These are phyloP conservation scores for Beta vulgaris DNA, from an alignment of 148 eudicot species.

Conservation along the genomic window DNA sequence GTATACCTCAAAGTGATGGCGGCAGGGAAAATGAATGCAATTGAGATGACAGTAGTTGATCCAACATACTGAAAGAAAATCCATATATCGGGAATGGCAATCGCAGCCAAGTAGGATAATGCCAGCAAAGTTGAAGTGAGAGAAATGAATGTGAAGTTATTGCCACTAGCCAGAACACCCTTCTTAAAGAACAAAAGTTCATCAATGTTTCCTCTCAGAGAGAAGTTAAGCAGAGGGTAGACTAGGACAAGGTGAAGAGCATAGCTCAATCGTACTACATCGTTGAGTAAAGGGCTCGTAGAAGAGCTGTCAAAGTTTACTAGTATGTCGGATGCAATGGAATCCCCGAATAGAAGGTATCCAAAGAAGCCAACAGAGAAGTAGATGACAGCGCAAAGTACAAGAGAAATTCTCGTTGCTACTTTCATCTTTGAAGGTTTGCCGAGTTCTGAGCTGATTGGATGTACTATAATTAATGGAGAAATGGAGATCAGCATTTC, in stretches of 20 bases:
- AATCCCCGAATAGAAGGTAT: slow-evolving; percentile 87
- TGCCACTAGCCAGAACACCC: slow-evolving; percentile 45
- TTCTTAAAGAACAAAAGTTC: slow-evolving; percentile 66
- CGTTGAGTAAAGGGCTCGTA: slow-evolving; percentile 53
- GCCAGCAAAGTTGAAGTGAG: slow-evolving; percentile 47
- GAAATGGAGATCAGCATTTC: not conserved
- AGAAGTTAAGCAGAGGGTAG: slow-evolving; percentile 79
- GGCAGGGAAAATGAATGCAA: slow-evolving; percentile 90
- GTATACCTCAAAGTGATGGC: slow-evolving; percentile 69
- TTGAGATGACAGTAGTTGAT: slow-evolving; percentile 70
- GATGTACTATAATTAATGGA: slow-evolving; percentile 61
- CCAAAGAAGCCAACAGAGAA: slow-evolving; percentile 75
- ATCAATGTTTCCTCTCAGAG: slow-evolving; percentile 63
- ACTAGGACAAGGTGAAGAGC: slow-evolving; percentile 84
- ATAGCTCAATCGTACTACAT: slow-evolving; percentile 74
- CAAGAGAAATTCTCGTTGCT: slow-evolving; percentile 70
- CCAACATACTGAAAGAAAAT: slow-evolving; percentile 87
- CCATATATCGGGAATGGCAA: slow-evolving; percentile 84
- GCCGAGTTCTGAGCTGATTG: slow-evolving; percentile 74
- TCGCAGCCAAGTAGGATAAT: slow-evolving; percentile 54
- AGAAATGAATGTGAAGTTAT: slow-evolving; percentile 48
- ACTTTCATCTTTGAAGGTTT: slow-evolving; percentile 58
- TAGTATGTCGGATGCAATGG: slow-evolving; percentile 77
- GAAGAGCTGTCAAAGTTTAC: slow-evolving; percentile 76
- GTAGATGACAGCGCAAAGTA: slow-evolving; percentile 70